These are phyloP conservation scores for Metschnikowia colocasiae DNA, from an alignment of 805 yeast species.

Conservation along the genomic window DNA sequence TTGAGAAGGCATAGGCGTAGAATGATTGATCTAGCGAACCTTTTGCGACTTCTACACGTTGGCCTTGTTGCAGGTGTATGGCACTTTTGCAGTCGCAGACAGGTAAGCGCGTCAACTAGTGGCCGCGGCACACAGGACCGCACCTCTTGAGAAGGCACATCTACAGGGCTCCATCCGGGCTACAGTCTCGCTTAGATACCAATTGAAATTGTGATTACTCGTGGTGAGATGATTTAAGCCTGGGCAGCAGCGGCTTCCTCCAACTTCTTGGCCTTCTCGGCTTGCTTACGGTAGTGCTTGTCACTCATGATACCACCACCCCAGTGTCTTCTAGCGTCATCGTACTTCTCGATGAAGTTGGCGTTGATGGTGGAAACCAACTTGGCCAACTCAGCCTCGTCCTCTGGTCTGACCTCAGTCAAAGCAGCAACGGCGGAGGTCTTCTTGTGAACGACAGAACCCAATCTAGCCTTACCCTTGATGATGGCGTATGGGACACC, in stretches of 20 bases:
- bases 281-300: slow-evolving; percentile 83
- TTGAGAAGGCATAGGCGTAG: too few species aligned
- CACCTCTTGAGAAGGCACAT: not conserved
- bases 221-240: slow-evolving; percentile 4
- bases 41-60: not conserved
- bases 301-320: slow-evolving; percentile 99
- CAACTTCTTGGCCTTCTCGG: slow-evolving; percentile 66
- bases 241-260: slow-evolving; percentile 25
- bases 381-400: slow-evolving; percentile 91
- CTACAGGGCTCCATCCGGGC: not conserved
- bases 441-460: slow-evolving; percentile 95
- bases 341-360: slow-evolving; percentile 91
- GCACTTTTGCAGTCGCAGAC: not conserved
- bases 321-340: slow-evolving; percentile 97
- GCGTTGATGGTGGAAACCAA: slow-evolving; percentile 90
- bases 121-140: not conserved
- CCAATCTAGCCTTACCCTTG: slow-evolving; percentile 98
- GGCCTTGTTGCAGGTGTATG: not conserved
- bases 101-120: not conserved
- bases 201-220: slow-evolving; percentile 1
- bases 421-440: slow-evolving; percentile 96
- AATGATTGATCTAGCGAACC: not conserved
- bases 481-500: slow-evolving; percentile 98
- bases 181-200: not conserved
- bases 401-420: slow-evolving; percentile 92